These are phyloP conservation scores for Podila epicladia DNA, from an alignment of 192 early-diverging fungal species.

Conservation along the genomic window DNA sequence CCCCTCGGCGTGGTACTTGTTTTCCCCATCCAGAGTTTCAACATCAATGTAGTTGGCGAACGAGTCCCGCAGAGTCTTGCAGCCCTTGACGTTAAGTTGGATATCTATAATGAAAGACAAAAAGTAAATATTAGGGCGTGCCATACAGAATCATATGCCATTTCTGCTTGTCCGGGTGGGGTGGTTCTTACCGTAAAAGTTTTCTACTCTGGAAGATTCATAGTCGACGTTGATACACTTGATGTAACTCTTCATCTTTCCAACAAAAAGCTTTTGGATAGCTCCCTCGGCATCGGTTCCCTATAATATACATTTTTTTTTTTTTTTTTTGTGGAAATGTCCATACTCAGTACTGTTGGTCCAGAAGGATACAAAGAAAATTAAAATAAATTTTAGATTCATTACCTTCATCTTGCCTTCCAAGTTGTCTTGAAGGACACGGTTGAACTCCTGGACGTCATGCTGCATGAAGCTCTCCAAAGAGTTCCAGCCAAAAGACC, in stretches of 20 bases:
- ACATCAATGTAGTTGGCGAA: slow-evolving; percentile 91
- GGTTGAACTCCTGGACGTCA: slow-evolving; percentile 99
- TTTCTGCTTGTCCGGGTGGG: too few relatives aligned
- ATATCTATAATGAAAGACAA: slow-evolving; percentile 71
- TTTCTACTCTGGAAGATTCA: slow-evolving; percentile 93
- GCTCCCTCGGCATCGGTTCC: slow-evolving; percentile 92
- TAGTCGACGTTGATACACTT: slow-evolving; percentile 95
- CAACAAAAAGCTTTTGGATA: slow-evolving; percentile 90
- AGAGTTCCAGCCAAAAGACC: slow-evolving; percentile 98
- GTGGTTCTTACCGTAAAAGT: slow-evolving; percentile 82
- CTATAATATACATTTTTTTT: slow-evolving; percentile 32
- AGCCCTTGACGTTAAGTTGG: slow-evolving; percentile 96
- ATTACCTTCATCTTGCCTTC: slow-evolving; percentile 96
- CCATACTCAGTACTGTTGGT: background rate
- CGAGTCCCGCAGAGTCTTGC: slow-evolving; percentile 84
- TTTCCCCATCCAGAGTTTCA: slow-evolving; percentile 96
- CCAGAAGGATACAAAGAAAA: background rate
- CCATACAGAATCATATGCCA: too few relatives aligned
- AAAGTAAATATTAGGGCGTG: too few relatives aligned
- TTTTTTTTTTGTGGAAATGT: too few relatives aligned
- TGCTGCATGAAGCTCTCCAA: slow-evolving; percentile 96
- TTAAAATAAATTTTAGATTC: background rate
- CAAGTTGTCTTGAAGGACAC: slow-evolving; percentile 96
- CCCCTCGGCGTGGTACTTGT: slow-evolving; percentile 94
- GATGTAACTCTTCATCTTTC: slow-evolving; percentile 98